Base-by-base conservation (phyloP, 179 eudicot species). In the Corrigiola litoralis region DNA sequence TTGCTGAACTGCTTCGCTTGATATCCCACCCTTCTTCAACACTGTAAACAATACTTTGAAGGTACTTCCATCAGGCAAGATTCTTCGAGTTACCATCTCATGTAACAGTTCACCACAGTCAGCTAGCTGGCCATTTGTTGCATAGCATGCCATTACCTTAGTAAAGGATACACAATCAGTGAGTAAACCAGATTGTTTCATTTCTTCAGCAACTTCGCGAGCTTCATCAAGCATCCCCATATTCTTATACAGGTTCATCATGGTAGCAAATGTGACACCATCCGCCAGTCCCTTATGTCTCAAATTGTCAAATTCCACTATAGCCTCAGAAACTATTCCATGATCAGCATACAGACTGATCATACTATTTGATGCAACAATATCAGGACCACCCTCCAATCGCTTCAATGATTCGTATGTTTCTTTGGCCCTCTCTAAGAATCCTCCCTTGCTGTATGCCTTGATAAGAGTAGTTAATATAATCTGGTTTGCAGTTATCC, bases 201-300 rank as follows among this genome's bases (percentile, higher is more conserved):
- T 91, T 78, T 91, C 86, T 52, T 76, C 83, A 5, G 95, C 95
- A 45, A 88, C 70, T 29, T 80, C 85, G 51, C 78, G 68, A 64
- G 97, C 90, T 74, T 86, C 85, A 51, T 91, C 95, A 55, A 85
- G 83, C 92, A 84, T 81, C 31, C 92, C 95, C 87, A 88, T 74
- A 76, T 80, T 86, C 79, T 77, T 84, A 68, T 84, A 90, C 50
- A 86, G 71, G 54, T 77, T 79, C 84, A 88, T 90, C 86, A 90
- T 86, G 50, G 83, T 82, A 16, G 95, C 84, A 74, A 74, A 90
- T 17, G 92, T 84, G 61, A 86, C 77, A 34, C 77, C 88, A 71
- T 90, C 90, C 42, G 92, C 95, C 44, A 49, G 67, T 40, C 82
- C 81, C 62, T 68, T 80, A 45, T 61, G 71, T 75, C 72, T 79